Conservation (phyloP, 2,329 filamentous ascomycete species). For the Colletotrichum salicis region DNA sequence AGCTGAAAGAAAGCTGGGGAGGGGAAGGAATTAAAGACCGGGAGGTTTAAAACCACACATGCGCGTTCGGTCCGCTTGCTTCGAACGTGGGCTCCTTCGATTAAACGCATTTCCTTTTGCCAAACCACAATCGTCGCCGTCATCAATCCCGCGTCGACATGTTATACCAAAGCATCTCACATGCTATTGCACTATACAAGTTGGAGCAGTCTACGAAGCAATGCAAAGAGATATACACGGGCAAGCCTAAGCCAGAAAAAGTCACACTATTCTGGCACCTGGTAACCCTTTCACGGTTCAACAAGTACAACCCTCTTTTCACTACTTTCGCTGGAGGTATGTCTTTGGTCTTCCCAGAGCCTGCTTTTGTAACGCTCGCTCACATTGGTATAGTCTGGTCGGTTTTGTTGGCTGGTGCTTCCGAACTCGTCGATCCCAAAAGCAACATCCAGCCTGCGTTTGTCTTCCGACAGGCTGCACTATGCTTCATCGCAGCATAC, state of each 20-base stretch:
- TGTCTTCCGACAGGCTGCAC: slow-evolving; percentile 39
- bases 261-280: slow-evolving; percentile 30
- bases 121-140: slow-evolving; percentile 7
- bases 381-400: slow-evolving; percentile 29
- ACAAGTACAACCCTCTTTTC: slow-evolving; percentile 32
- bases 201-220: slow-evolving; percentile 27
- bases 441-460: slow-evolving; percentile 27
- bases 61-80: slow-evolving; percentile 15
- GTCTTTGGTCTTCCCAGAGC: not conserved
- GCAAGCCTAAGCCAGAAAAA: slow-evolving; percentile 24
- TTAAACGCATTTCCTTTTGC: not conserved
- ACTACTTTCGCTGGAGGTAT: slow-evolving; percentile 33
- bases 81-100: slow-evolving; percentile 2
- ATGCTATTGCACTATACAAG: slow-evolving; percentile 20
- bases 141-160: not conserved
- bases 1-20: not conserved
- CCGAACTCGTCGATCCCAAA: slow-evolving; percentile 17
- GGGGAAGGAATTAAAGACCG: not conserved
- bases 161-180: slow-evolving; percentile 13
- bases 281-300: slow-evolving; percentile 29
- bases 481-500: slow-evolving; percentile 40
- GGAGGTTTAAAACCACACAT: slow-evolving; percentile 6
- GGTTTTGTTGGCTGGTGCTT: slow-evolving; percentile 28
- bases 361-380: slow-evolving; percentile 7
- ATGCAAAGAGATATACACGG: slow-evolving; percentile 25